A percentile compares a stretch with the other conserved stretches of the same genome.
Evolutionary conservation across 2,329 filamentous ascomycete species (phyloP).

Genomic region (Trichophaea hybrida): DNA sequence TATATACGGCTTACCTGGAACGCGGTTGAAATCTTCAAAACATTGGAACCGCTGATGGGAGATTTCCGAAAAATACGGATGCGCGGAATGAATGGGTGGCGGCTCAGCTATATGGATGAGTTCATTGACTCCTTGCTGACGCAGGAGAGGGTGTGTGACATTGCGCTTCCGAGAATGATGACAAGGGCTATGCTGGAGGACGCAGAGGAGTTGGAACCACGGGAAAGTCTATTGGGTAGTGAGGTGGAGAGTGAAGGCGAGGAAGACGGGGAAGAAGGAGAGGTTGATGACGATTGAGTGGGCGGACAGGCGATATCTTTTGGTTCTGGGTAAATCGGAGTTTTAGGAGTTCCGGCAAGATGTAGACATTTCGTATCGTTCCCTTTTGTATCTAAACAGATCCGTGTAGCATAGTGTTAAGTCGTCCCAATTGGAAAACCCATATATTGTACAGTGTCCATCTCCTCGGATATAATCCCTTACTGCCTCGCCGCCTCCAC

Average conservation of each 20-base stretch:
- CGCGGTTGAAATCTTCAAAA: constrained; percentile 63
- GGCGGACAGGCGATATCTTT: neutral
- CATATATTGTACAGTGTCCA: neutral
- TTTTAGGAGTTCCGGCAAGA: constrained; percentile 2
- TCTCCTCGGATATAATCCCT: neutral
- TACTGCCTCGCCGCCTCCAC: neutral
- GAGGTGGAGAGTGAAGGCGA: constrained; percentile 60
- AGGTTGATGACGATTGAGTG: neutral
- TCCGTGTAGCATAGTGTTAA: neutral
- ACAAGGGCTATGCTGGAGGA: constrained; percentile 73
- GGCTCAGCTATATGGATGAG: constrained; percentile 69
- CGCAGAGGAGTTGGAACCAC: constrained; percentile 69
- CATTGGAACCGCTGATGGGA: constrained; percentile 66
- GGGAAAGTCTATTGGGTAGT: constrained; percentile 61
- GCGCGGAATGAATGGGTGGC: constrained; percentile 57
- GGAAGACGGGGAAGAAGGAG: constrained; percentile 30
- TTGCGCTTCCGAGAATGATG: constrained; percentile 83
- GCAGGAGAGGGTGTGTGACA: constrained; percentile 81
- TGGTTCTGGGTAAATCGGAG: neutral
- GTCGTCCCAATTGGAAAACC: neutral
- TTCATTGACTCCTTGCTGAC: constrained; percentile 85
- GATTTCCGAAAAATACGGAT: constrained; percentile 74
- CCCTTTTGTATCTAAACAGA: neutral
- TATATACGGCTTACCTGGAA: constrained; percentile 82
- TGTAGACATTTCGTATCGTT: neutral